These are phyloP conservation scores for Cryptomeria japonica DNA, from an alignment of 75 land plant species.

Conservation along the genomic window DNA sequence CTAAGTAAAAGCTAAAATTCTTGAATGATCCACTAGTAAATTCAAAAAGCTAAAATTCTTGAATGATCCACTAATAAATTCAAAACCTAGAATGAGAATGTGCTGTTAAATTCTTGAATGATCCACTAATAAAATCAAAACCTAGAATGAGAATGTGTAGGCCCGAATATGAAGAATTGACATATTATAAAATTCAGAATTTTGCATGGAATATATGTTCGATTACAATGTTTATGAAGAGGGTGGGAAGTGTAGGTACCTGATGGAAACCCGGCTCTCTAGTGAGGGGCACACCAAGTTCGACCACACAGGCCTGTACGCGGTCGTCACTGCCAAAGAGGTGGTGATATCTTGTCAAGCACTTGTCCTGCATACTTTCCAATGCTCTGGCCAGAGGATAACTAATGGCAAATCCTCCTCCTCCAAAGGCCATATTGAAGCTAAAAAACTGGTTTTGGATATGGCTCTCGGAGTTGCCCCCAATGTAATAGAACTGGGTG, in stretches of 20 bases:
- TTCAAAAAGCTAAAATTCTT: too few species aligned
- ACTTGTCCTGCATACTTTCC: slow-evolving; percentile 23
- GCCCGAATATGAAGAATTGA: too few species aligned
- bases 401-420: slow-evolving; percentile 32
- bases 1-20: too few species aligned
- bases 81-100: too few species aligned
- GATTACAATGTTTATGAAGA: too few species aligned
- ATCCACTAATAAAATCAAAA: too few species aligned
- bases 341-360: slow-evolving; percentile 20
- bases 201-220: too few species aligned
- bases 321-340: slow-evolving; percentile 32
- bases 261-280: slow-evolving; percentile 33
- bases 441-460: slow-evolving; percentile 24
- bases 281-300: slow-evolving; percentile 25
- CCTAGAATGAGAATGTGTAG: too few species aligned
- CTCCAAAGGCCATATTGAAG: slow-evolving; percentile 30
- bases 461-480: slow-evolving; percentile 34
- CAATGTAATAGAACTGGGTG: slow-evolving; percentile 44
- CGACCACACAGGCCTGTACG: slow-evolving; percentile 19
- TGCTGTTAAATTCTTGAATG: too few species aligned
- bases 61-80: too few species aligned
- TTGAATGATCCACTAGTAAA: too few species aligned
- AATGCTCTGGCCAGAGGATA: slow-evolving; percentile 22
- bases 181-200: too few species aligned
- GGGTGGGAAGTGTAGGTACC: not conserved